Conservation (phyloP, 805 yeast genomes). For the Yarrowia hollandica region DNA sequence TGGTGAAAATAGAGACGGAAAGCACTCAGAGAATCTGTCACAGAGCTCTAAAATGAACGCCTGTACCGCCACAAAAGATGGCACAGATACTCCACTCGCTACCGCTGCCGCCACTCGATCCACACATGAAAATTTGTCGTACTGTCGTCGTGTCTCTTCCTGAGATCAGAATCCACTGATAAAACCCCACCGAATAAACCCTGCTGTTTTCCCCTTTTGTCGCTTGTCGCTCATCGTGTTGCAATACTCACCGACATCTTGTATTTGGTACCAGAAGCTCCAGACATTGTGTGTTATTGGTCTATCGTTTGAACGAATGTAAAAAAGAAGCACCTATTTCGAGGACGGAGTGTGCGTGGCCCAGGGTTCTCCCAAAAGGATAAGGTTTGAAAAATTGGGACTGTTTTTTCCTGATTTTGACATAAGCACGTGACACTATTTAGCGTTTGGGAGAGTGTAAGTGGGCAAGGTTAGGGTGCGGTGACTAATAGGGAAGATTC, state of each 20-base stretch:
- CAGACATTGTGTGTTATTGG: conserved; percentile 39
- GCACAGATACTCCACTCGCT: too few relatives aligned
- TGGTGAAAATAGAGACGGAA: too few relatives aligned
- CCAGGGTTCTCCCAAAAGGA: conserved; percentile 26
- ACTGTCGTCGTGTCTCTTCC: background rate
- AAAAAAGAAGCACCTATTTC: conserved; percentile 28
- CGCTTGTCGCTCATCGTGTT: background rate
- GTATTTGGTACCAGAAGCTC: conserved; percentile 99
- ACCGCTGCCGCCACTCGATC: too few relatives aligned
- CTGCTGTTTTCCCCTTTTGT: background rate
- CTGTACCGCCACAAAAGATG: too few relatives aligned
- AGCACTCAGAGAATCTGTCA: too few relatives aligned
- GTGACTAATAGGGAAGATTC: too few relatives aligned
- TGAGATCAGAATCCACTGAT: too few relatives aligned
- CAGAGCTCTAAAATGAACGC: too few relatives aligned
- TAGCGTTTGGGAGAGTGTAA: background rate
- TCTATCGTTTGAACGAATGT: conserved; percentile 27
- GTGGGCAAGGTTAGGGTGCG: background rate
- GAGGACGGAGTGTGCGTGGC: background rate
- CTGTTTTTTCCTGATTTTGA: conserved; percentile 17
- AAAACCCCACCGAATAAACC: background rate
- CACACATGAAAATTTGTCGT: background rate
- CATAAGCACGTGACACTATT: background rate
- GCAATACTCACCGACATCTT: conserved; percentile 90
- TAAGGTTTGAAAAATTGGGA: conserved; percentile 24